These are phyloP conservation scores for Cucurbitaria berberidis DNA, from an alignment of 2,329 filamentous ascomycete genomes.

Conservation along the genomic window DNA sequence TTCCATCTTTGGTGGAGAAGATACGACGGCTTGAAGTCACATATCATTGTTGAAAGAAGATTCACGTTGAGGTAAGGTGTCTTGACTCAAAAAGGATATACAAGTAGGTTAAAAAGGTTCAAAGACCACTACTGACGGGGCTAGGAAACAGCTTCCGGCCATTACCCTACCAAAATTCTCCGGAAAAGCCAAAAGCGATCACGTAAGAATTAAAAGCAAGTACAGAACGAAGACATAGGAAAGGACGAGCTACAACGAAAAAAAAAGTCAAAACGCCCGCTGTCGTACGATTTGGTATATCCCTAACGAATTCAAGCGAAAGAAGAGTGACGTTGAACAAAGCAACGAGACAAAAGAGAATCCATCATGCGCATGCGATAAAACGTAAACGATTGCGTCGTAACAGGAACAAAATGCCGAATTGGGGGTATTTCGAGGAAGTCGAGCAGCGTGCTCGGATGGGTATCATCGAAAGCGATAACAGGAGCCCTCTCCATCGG, in stretches of 20 bases:
- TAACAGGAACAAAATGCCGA: conserved; percentile 7
- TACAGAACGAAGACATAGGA: not conserved
- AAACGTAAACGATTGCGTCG: conserved; percentile 18
- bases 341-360: conserved; percentile 7
- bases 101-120: conserved; percentile 7
- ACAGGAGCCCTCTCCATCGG: conserved; percentile 30
- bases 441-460: conserved; percentile 32
- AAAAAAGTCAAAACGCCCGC: conserved; percentile 22
- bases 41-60: not conserved
- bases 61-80: not conserved
- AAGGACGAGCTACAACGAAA: no score
- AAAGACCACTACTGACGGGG: not conserved
- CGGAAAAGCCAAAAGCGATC: conserved; percentile 1
- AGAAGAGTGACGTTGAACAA: conserved; percentile 9
- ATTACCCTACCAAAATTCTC: conserved; percentile 7
- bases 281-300: conserved; percentile 38
- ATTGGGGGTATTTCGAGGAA: conserved; percentile 17
- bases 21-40: no score
- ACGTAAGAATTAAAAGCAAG: not conserved
- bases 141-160: conserved; percentile 9
- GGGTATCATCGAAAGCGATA: conserved; percentile 42
- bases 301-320: conserved; percentile 18
- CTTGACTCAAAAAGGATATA: conserved; percentile 4
- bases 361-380: conserved; percentile 23
- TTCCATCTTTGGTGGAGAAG: no score